phyloP scores from a whole-genome alignment of 225 moss, liverwort and hornwort genomes.

The Rhytidiadelphus loreus region DNA sequence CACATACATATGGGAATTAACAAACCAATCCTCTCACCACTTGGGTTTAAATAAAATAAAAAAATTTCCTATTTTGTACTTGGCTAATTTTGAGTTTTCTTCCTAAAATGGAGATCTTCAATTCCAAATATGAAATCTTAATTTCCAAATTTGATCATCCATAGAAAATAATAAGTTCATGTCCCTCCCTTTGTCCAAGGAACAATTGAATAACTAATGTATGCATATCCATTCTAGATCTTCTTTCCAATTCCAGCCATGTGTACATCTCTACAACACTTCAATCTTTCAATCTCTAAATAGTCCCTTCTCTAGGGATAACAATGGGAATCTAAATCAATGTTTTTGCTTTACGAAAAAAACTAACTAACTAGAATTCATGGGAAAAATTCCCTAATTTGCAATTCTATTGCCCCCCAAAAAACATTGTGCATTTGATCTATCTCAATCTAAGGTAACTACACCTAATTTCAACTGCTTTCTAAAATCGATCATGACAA shows the following conservation, averaged over 20 bases:
- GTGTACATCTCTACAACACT: not conserved
- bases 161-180: too few relatives aligned
- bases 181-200: accelerated
- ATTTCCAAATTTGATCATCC: too few relatives aligned
- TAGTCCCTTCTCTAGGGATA: accelerated
- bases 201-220: accelerated
- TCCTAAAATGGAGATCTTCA: accelerated
- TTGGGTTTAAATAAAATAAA: not conserved
- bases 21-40: accelerated
- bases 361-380: accelerated
- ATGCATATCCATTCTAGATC: not conserved
- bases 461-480: accelerated
- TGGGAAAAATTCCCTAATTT: not conserved
- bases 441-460: not conserved
- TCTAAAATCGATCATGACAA: accelerated
- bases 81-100: not conserved
- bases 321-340: accelerated
- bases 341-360: not conserved
- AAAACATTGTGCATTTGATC: not conserved
- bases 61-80: accelerated
- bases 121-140: not conserved
- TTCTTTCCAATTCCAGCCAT: accelerated
- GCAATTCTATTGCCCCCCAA: too few relatives aligned
- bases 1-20: accelerated
- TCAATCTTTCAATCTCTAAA: not conserved